Evolutionary conservation across 2,329 filamentous ascomycete genomes (phyloP), one percentile per base, ranked within the genome.

Genomic region (Stemphylium beticola): DNA sequence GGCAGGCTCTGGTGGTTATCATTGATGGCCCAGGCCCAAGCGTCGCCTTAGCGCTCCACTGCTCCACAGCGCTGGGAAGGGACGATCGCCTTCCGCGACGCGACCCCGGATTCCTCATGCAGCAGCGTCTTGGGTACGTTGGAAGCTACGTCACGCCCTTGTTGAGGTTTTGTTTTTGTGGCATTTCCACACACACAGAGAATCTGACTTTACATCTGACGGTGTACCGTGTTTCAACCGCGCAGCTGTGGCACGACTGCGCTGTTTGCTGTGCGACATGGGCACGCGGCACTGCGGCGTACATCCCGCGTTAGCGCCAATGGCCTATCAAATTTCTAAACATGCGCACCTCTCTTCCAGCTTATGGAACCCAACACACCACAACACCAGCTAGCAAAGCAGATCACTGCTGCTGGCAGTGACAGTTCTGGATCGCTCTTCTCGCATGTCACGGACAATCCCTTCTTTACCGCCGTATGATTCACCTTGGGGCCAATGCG

Each of bases 401-500:
- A 77, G 38, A 49, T 65, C 43, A 32, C 66, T 68, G 44, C 62
- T 48, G 69, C 71, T 41, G 53, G 62, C 38, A 64, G 67, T 33
- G 65, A 65, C 50, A 75, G 66, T 42, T 65, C 77, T 53, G 73
- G 66, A 44, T 76, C 77, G 5, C 57, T 81, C 17, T 75, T 79
- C 45, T 69, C 74, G 17, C 79, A 82, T 39, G 70, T 83, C 39
- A 75, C 77, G 22, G 74, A 72, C 26, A 83, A 83, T 62, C 81
- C 81, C 9, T 81, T 83, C 70, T 83, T 83, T 66, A 82, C 81
- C 46, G 81, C 81, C 46, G 81, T 80, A 77, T 39, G 74, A 54
- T 58, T 31, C 48, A 56, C 49, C 64, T 87, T 41, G 86, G 86
- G 85, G 48, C 49, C 39, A 39, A 50, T 48, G 29, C 38, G 20